A percentile compares a stretch with the other conserved stretches of the same genome.
phyloP scores from a whole-genome alignment of 2,329 filamentous ascomycete species.

The Botrytis paeoniae region DNA sequence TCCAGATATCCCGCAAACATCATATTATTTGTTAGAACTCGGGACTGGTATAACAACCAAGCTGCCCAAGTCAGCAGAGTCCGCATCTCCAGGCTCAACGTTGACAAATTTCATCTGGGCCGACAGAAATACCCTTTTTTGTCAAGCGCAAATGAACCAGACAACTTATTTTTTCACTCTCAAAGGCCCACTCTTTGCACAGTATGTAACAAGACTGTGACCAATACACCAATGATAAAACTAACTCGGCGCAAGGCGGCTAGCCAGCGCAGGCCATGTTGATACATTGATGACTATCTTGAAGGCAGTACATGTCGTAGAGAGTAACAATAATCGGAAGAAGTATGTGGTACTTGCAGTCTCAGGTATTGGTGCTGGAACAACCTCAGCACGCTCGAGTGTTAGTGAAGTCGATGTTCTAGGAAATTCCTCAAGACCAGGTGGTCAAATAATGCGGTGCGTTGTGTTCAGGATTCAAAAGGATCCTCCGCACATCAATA shows the following conservation, averaged over 20 bases:
- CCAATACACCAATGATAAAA: not conserved
- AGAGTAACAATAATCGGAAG: no score
- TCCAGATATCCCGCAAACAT: not conserved
- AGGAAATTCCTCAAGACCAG: not conserved
- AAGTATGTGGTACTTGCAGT: not conserved
- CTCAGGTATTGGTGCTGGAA: not conserved
- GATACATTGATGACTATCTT: not conserved
- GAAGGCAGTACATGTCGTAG: not conserved
- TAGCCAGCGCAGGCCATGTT: not conserved
- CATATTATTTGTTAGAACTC: not conserved
- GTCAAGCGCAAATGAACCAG: not conserved
- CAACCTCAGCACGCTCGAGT: not conserved
- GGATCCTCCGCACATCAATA: not conserved
- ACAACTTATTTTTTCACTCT: not conserved
- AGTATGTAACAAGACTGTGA: not conserved
- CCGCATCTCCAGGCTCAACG: not conserved
- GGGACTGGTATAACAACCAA: not conserved
- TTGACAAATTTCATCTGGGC: not conserved
- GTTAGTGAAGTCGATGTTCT: not conserved
- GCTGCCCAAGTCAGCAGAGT: not conserved
- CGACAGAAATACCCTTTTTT: not conserved
- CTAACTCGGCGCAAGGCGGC: not conserved
- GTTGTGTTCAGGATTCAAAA: not conserved
- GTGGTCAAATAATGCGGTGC: not conserved
- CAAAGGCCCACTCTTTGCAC: not conserved